Evolutionary conservation across 2,329 filamentous ascomycete genomes (phyloP).

Genomic region (Endocalyx cinctus): DNA sequence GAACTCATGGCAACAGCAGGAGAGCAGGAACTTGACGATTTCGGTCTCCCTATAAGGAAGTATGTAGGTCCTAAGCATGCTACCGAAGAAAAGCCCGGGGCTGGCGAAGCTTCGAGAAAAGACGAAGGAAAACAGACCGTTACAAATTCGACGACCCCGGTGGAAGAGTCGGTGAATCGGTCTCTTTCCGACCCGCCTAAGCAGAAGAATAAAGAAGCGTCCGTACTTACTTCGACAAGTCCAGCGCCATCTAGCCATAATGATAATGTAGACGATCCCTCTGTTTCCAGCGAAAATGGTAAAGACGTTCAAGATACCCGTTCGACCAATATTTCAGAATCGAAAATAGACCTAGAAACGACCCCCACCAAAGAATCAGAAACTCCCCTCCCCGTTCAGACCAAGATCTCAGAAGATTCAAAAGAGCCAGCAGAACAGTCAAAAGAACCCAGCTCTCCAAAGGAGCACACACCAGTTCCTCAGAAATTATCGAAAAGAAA

Average conservation of each 20-base stretch:
- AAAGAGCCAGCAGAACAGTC: slow-evolving; percentile 1
- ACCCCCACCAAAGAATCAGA: slow-evolving; percentile 16
- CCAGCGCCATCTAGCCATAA: slow-evolving; percentile 11
- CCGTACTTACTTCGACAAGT: slow-evolving; percentile 8
- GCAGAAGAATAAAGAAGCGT: slow-evolving; percentile 1
- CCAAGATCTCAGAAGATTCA: slow-evolving; percentile 8
- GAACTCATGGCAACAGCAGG: slow-evolving; percentile 26
- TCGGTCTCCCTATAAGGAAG: slow-evolving; percentile 61
- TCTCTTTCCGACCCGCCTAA: slow-evolving; percentile 1
- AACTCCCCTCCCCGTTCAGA: slow-evolving; percentile 18
- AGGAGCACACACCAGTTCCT: too few species aligned
- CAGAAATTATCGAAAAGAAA: slow-evolving; percentile 11
- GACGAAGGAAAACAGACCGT: background rate
- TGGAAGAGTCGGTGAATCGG: too few species aligned
- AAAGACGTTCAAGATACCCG: slow-evolving; percentile 36
- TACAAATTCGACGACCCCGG: too few species aligned
- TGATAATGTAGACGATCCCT: slow-evolving; percentile 15
- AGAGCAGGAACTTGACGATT: slow-evolving; percentile 59
- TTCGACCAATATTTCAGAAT: slow-evolving; percentile 22
- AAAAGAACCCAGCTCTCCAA: slow-evolving; percentile 7
- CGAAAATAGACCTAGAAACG: slow-evolving; percentile 2
- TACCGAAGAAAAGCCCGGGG: slow-evolving; percentile 3
- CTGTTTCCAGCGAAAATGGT: slow-evolving; percentile 31
- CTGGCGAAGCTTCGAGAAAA: background rate
- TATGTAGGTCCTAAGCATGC: slow-evolving; percentile 31